Percentiles rank a stretch among this genome's conserved stretches.
These are phyloP conservation scores for Ichthyophthirius multifiliis DNA, from an alignment of 169 alveolate genomes.

Conservation along the genomic window DNA sequence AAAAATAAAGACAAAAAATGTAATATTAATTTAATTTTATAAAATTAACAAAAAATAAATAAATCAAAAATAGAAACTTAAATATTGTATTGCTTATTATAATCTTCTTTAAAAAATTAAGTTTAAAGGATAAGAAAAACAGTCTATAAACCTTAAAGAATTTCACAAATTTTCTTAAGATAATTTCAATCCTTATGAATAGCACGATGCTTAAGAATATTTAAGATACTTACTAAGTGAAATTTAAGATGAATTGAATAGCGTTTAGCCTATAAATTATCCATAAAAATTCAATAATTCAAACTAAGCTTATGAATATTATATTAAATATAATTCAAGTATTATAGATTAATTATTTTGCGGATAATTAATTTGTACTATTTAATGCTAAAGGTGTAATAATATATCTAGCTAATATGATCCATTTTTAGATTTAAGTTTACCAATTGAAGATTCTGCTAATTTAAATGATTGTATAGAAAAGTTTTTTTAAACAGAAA, in stretches of 20 bases:
- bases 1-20: not conserved
- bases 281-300: not conserved
- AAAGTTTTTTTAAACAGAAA: not conserved
- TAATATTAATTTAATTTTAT: no score
- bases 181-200: not conserved
- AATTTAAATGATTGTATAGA: not conserved
- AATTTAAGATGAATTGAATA: not conserved
- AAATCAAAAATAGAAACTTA: no score
- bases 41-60: no score
- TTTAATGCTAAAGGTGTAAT: slow-evolving; percentile 4
- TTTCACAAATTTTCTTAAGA: not conserved
- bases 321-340: not conserved
- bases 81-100: no score
- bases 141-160: not conserved
- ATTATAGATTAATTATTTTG: not conserved
- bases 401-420: not conserved
- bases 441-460: not conserved
- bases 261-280: not conserved
- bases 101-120: not conserved
- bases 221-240: not conserved
- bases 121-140: not conserved
- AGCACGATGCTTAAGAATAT: slow-evolving; percentile 16
- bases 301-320: not conserved
- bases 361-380: not conserved
- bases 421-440: slow-evolving; percentile 8